phyloP scores from a whole-genome alignment of 78 protist genomes.

The Dictyostelium intermedium region DNA sequence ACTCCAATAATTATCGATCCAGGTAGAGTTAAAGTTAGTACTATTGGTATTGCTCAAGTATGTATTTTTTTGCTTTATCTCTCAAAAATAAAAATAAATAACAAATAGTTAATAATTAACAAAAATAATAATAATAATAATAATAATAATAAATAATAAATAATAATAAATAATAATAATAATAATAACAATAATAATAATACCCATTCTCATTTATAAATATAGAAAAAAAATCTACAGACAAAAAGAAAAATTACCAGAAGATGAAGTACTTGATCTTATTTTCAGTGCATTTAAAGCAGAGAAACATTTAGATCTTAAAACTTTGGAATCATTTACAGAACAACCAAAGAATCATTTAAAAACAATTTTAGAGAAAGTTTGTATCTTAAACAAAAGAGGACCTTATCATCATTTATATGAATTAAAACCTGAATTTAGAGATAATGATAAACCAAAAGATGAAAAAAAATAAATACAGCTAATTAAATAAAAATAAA shows the following conservation, averaged over 20 bases:
- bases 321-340: constrained; percentile 8
- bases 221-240: constrained; percentile 8
- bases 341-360: constrained; percentile 57
- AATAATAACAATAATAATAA: not conserved
- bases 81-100: not conserved
- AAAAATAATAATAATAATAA: not conserved
- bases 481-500: not conserved
- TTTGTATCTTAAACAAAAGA: constrained; percentile 38
- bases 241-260: constrained; percentile 53
- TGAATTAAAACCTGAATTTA: constrained; percentile 51
- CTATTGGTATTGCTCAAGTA: not conserved
- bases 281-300: constrained; percentile 35
- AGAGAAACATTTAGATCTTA: constrained; percentile 22
- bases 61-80: not conserved
- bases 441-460: not conserved
- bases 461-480: not conserved
- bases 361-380: constrained; percentile 28
- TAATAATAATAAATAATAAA: not conserved
- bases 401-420: constrained; percentile 46
- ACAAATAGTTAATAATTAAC: not conserved
- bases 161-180: not conserved
- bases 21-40: not conserved
- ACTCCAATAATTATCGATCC: not conserved
- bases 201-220: not conserved
- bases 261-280: constrained; percentile 58